Conservation (phyloP, 2,329 filamentous ascomycete genomes). For the Pseudogymnoascus sp. region DNA sequence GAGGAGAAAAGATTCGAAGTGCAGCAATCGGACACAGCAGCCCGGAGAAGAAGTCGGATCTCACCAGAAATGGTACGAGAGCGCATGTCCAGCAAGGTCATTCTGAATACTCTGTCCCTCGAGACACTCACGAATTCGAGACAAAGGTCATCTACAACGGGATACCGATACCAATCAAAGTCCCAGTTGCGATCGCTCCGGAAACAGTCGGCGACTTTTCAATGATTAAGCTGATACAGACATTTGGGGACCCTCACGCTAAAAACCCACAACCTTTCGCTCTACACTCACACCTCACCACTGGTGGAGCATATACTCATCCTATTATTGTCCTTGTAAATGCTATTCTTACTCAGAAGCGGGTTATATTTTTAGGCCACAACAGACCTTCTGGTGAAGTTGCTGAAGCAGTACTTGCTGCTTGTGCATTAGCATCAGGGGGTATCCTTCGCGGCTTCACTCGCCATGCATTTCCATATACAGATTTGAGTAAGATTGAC, state of each 20-base stretch:
- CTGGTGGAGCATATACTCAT: slow-evolving; percentile 80
- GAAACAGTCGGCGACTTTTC: slow-evolving; percentile 98
- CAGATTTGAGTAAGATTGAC: slow-evolving; percentile 94
- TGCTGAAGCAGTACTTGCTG: slow-evolving; percentile 94
- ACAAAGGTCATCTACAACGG: slow-evolving; percentile 93
- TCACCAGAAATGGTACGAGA: slow-evolving; percentile 51
- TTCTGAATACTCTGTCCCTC: slow-evolving; percentile 65
- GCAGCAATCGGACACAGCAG: slow-evolving; percentile 39
- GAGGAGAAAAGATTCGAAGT: slow-evolving; percentile 26
- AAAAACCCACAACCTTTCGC: slow-evolving; percentile 77
- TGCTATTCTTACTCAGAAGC: slow-evolving; percentile 89
- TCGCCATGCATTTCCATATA: slow-evolving; percentile 93
- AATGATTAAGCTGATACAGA: slow-evolving; percentile 92
- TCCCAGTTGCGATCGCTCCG: slow-evolving; percentile 85
- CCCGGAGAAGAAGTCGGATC: slow-evolving; percentile 29
- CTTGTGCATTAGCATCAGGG: slow-evolving; percentile 86
- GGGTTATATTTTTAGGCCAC: slow-evolving; percentile 90
- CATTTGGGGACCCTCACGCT: slow-evolving; percentile 76
- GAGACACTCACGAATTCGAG: slow-evolving; percentile 97
- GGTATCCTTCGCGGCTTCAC: slow-evolving; percentile 91
- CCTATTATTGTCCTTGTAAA: slow-evolving; percentile 93
- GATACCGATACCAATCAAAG: slow-evolving; percentile 92
- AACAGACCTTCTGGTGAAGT: slow-evolving; percentile 93
- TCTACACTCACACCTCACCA: slow-evolving; percentile 86
- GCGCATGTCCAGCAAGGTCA: slow-evolving; percentile 45